A percentile compares a stretch with the other conserved stretches of the same genome.
These are phyloP conservation scores for Aegilops speltoides DNA, from an alignment of 176 grass and related monocot species.

Conservation along the genomic window DNA sequence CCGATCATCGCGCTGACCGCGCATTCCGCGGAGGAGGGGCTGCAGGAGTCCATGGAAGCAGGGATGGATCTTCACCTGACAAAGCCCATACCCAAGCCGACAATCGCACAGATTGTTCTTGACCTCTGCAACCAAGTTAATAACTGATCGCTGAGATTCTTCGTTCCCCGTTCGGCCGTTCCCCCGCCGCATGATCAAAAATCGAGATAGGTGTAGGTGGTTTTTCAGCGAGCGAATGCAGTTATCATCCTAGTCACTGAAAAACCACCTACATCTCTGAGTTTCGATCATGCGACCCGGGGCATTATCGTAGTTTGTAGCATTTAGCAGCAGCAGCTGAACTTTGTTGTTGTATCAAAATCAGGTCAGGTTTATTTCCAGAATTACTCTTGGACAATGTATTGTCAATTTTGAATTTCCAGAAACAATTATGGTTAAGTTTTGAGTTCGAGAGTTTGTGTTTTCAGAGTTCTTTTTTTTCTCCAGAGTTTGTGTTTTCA, in stretches of 20 bases:
- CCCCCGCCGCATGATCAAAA: neutral
- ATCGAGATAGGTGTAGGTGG: neutral
- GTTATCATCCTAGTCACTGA: neutral
- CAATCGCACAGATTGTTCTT: neutral
- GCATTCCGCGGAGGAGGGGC: conserved; percentile 36
- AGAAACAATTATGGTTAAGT: neutral
- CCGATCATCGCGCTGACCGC: conserved; percentile 74
- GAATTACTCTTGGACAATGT: neutral
- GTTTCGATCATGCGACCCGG: neutral
- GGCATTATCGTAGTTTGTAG: neutral
- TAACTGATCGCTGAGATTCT: neutral
- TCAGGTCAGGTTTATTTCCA: neutral
- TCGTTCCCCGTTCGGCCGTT: neutral
- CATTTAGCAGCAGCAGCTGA: neutral
- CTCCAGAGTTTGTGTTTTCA: neutral
- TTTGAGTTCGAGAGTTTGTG: neutral
- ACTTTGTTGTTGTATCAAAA: neutral
- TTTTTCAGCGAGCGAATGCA: neutral
- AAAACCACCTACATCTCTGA: neutral
- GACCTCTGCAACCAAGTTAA: conserved; percentile 15
- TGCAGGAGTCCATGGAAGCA: conserved; percentile 23
- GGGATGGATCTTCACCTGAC: conserved; percentile 41
- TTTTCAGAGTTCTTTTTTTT: neutral
- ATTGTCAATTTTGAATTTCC: neutral
- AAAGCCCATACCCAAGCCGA: neutral